These are phyloP conservation scores for Haplographium delicatum DNA, from an alignment of 495 filamentous ascomycete species.

Conservation along the genomic window DNA sequence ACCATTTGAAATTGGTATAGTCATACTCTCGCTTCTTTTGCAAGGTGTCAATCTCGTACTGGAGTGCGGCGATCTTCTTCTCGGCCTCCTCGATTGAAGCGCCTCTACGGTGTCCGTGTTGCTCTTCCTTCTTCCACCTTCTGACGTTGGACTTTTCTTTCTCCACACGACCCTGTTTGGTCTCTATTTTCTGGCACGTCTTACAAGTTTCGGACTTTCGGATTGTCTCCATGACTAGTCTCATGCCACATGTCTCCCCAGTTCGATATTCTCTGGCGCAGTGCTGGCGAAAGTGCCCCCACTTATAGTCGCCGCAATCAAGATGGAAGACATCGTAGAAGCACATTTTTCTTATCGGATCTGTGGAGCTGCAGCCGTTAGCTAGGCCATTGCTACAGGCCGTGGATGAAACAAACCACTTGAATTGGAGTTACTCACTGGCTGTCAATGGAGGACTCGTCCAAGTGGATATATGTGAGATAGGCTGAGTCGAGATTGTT, in stretches of 20 bases:
- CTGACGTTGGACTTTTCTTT: constrained; percentile 73
- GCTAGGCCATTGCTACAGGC: constrained; percentile 95
- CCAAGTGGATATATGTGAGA: constrained; percentile 82
- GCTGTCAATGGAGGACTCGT: constrained; percentile 51
- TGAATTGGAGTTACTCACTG: no score
- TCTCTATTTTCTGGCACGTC: constrained; percentile 40
- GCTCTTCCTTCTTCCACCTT: constrained; percentile 72
- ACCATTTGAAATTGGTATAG: constrained; percentile 5
- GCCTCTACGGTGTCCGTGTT: constrained; percentile 40
- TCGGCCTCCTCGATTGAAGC: constrained; percentile 78
- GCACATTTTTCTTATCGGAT: no score
- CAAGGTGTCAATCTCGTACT: constrained; percentile 58
- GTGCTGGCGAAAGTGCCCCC: constrained; percentile 90
- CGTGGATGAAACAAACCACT: no score
- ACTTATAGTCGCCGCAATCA: constrained; percentile 88
- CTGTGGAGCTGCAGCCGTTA: no score
- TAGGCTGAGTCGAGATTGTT: background rate
- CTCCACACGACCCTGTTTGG: constrained; percentile 70
- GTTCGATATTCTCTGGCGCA: constrained; percentile 96
- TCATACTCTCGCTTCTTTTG: constrained; percentile 34
- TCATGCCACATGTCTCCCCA: constrained; percentile 97
- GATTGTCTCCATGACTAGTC: constrained; percentile 32
- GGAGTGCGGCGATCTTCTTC: constrained; percentile 54
- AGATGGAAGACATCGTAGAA: constrained; percentile 1
- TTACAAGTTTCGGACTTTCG: constrained; percentile 20